Conservation (phyloP, 768 basidiomycete species). For the Suillus ampliporus region DNA sequence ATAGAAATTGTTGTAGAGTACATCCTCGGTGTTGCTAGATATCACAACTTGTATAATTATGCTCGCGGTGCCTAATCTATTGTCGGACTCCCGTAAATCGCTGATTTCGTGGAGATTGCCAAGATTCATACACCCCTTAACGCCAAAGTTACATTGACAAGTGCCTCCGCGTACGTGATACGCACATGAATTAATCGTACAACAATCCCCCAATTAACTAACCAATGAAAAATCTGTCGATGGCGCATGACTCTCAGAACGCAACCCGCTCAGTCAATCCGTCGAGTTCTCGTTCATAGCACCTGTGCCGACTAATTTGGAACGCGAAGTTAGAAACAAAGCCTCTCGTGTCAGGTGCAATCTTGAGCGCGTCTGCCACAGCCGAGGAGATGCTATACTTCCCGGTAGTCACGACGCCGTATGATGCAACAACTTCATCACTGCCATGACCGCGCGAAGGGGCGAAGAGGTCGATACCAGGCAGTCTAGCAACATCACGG, state of each 20-base stretch:
- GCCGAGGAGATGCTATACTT: slow-evolving; percentile 49
- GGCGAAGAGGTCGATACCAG: slow-evolving; percentile 49
- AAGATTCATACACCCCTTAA: neutral
- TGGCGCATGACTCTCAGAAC: slow-evolving; percentile 32
- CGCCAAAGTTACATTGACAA: neutral
- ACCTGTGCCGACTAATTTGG: slow-evolving; percentile 70
- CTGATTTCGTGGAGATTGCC: neutral
- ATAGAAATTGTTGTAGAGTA: neutral
- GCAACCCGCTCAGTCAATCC: slow-evolving; percentile 60
- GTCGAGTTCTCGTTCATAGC: slow-evolving; percentile 64
- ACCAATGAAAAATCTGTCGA: neutral
- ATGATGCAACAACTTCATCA: slow-evolving; percentile 55
- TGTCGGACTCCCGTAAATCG: neutral
- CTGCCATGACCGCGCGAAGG: slow-evolving; percentile 28
- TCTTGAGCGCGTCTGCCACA: slow-evolving; percentile 45
- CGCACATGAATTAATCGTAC: neutral
- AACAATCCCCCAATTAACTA: neutral
- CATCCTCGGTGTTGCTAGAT: neutral
- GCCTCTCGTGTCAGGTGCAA: slow-evolving; percentile 52
- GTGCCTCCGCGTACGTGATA: neutral
- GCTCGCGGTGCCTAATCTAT: neutral
- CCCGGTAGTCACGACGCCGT: slow-evolving; percentile 68
- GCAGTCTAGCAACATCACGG: slow-evolving; percentile 49
- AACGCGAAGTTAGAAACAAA: slow-evolving; percentile 64
- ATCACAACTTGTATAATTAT: neutral